A percentile compares a stretch with the other conserved stretches of the same genome.
Conservation (phyloP, 768 basidiomycete species). For the Podaxis rugospora region DNA sequence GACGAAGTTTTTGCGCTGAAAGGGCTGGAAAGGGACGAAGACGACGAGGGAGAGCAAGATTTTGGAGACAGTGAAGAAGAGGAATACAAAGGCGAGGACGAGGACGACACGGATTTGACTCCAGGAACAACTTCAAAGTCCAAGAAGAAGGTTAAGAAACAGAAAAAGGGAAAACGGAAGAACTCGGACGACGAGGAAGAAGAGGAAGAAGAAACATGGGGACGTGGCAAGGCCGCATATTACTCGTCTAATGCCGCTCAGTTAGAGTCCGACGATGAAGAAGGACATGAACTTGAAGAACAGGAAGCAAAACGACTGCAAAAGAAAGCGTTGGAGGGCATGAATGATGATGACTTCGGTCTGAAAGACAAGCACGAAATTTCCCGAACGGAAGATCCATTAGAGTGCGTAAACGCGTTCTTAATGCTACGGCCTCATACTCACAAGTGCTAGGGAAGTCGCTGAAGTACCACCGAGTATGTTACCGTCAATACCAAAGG, state of each 20-base stretch:
- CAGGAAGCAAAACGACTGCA: slow-evolving; percentile 83
- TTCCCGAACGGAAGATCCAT: slow-evolving; percentile 20
- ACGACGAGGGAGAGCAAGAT: slow-evolving; percentile 37
- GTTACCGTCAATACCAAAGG: slow-evolving; percentile 39
- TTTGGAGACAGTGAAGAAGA: slow-evolving; percentile 24
- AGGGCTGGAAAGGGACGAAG: slow-evolving; percentile 49
- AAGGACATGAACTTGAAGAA: slow-evolving; percentile 83
- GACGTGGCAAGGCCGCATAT: slow-evolving; percentile 72
- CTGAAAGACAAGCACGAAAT: slow-evolving; percentile 55
- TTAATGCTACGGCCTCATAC: slow-evolving; percentile 1
- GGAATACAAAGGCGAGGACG: slow-evolving; percentile 30
- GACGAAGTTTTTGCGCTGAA: slow-evolving; percentile 81
- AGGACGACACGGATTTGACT: slow-evolving; percentile 32
- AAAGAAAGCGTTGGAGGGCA: slow-evolving; percentile 61
- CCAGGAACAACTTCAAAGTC: slow-evolving; percentile 16
- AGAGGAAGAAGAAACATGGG: slow-evolving; percentile 74
- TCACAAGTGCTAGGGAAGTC: slow-evolving; percentile 24
- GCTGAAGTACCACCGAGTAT: slow-evolving; percentile 32
- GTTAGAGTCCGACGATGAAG: slow-evolving; percentile 84
- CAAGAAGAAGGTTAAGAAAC: slow-evolving; percentile 26
- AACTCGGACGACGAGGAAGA: slow-evolving; percentile 32
- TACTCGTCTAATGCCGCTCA: slow-evolving; percentile 83
- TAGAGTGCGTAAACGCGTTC: slow-evolving; percentile 26
- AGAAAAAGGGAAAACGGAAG: slow-evolving; percentile 22
- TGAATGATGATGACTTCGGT: slow-evolving; percentile 83